These are phyloP conservation scores for Exophiala viscosa DNA, from an alignment of 2,329 filamentous ascomycete species.

Conservation along the genomic window DNA sequence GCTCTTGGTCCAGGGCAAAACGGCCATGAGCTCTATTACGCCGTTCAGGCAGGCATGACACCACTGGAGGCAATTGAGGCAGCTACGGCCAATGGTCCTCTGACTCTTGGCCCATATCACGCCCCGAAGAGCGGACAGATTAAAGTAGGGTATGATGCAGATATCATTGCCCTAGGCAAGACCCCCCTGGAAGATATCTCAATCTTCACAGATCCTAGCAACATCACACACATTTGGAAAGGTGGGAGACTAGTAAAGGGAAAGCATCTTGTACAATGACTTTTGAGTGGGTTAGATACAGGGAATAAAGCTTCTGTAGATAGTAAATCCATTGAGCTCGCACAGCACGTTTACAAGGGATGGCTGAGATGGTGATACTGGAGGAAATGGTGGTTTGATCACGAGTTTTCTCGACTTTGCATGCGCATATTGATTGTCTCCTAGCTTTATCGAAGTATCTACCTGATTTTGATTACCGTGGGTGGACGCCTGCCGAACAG, in stretches of 20 bases:
- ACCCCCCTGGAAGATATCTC: conserved; percentile 45
- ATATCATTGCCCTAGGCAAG: conserved; percentile 43
- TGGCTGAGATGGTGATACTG: no score
- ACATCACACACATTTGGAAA: conserved; percentile 46
- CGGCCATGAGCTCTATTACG: conserved; percentile 46
- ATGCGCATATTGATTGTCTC: no score
- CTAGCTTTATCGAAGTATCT: no score
- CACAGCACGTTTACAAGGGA: no score
- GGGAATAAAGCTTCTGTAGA: no score
- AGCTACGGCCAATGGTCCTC: conserved; percentile 45
- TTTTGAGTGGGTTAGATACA: no score
- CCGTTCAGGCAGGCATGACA: conserved; percentile 47
- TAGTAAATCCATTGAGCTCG: no score
- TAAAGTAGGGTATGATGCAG: conserved; percentile 46
- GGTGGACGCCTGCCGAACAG: no score
- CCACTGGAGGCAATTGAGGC: conserved; percentile 51
- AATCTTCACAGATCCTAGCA: conserved; percentile 36
- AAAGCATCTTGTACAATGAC: no score
- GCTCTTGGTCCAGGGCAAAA: conserved; percentile 40
- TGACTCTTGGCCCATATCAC: conserved; percentile 43
- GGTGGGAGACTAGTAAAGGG: conserved; percentile 11
- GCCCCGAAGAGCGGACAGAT: conserved; percentile 45
- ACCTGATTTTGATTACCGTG: no score
- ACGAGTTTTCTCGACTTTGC: no score
- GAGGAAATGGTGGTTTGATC: no score